Base-by-base conservation (phyloP, 139 green algal genomes). In the Volvox reticuliferus region DNA sequence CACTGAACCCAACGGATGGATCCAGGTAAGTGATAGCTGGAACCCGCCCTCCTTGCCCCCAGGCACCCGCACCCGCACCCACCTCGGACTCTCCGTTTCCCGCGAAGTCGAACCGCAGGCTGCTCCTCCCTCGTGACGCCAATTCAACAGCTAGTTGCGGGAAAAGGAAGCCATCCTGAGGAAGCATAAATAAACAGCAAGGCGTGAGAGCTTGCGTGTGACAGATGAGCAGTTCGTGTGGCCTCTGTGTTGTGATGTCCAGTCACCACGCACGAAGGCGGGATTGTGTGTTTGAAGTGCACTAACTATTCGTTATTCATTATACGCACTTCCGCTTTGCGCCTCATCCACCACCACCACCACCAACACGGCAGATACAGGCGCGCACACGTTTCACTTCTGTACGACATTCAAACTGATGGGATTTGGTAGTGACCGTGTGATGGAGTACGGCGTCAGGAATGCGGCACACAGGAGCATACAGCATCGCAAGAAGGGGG, bases 81-180 rank as follows among this genome's bases (percentile, higher is more conserved):
- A 88, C 68, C 89, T 86, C n/a, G 6, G 67, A 88, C 50, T 88
- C 67, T 20, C 89, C 67, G 21, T 93, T 93, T 21, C 91, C 91
- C 2, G 91, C 55, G 28, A 93, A 93, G 61, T 93, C 91, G 69
- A 94, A 94, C 6, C 92, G 77, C 83, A 92, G 36, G 14, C 88
- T 79, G 44, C 73, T 83, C 26, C 67, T n/a, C 28, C 79, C 82
- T 0, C 28, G 35, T 1, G 19, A 33, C 35, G 76, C 86, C 67
- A 93, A 80, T 32, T 65, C 87, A 65, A 32, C 82, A 18, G 80
- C 91, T 26, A 93, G 26, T 12, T 33, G 24, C 1, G 85, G 76
- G 18, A 76, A 84, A 1, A 65, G 13, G 37, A 91, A 89, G 32
- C 84, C 86, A 30, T 93, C 80, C 85, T 89, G 85, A 79, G 44